A percentile compares a stretch with the other conserved stretches of the same genome.
phyloP scores from a whole-genome alignment of 2,329 filamentous ascomycete genomes.

The Colletotrichum orbiculare region DNA sequence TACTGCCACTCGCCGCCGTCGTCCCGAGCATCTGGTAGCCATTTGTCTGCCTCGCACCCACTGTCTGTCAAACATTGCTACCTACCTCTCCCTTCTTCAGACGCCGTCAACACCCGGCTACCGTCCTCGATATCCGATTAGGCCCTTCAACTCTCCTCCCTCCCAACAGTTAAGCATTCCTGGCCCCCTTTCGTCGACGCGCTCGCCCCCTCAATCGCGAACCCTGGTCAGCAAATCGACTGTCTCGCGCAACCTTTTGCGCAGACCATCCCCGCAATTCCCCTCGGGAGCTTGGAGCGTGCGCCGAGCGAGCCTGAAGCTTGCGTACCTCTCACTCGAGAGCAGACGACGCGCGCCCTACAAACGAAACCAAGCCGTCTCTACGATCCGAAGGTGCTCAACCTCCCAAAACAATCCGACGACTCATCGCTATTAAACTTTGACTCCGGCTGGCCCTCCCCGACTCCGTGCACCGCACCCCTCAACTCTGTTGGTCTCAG shows the following conservation, averaged over 20 bases:
- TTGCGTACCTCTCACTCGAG: slow-evolving; percentile 11
- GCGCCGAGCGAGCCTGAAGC: not conserved
- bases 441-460: slow-evolving; percentile 15
- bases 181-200: slow-evolving; percentile 14
- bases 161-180: slow-evolving; percentile 23
- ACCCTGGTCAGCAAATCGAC: not conserved
- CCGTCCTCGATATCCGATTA: slow-evolving; percentile 18
- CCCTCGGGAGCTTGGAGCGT: slow-evolving; percentile 15
- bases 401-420: slow-evolving; percentile 13
- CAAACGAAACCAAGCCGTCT: not conserved
- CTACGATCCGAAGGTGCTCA: slow-evolving; percentile 17
- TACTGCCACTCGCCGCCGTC: slow-evolving; percentile 27
- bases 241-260: slow-evolving; percentile 11
- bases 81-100: slow-evolving; percentile 23
- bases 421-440: slow-evolving; percentile 32
- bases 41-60: slow-evolving; percentile 32
- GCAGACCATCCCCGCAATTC: slow-evolving; percentile 17
- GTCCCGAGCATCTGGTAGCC: slow-evolving; percentile 34
- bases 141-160: slow-evolving; percentile 18
- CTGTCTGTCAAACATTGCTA: slow-evolving; percentile 16
- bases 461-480: slow-evolving; percentile 35
- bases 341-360: too few relatives aligned
- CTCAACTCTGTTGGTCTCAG: slow-evolving; percentile 37
- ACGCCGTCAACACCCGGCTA: slow-evolving; percentile 7
- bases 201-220: slow-evolving; percentile 12